These are phyloP conservation scores for Trichoderma breve DNA, from an alignment of 2,329 filamentous ascomycete genomes.

Conservation along the genomic window DNA sequence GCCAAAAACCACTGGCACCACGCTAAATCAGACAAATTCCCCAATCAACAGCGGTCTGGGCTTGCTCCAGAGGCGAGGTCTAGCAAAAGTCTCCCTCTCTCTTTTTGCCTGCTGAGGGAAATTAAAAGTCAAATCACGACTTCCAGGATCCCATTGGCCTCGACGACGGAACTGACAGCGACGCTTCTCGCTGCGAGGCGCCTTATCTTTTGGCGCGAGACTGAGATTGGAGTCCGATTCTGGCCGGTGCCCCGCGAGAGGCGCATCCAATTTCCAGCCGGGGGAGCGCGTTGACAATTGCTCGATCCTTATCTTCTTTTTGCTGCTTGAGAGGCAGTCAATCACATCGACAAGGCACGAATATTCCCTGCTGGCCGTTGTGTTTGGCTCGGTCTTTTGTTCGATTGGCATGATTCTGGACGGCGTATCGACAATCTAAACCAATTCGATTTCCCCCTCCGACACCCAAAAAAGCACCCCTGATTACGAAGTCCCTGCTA, in stretches of 20 bases:
- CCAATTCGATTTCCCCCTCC: background rate
- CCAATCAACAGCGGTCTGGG: conserved; percentile 19
- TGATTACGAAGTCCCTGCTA: conserved; percentile 13
- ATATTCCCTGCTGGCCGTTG: background rate
- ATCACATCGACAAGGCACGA: background rate
- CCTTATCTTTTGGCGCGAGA: conserved; percentile 10
- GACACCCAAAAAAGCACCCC: conserved; percentile 9
- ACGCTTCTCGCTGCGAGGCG: conserved; percentile 12
- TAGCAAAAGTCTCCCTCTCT: conserved; percentile 4
- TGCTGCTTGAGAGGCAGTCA: background rate
- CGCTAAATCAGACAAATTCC: conserved; percentile 11
- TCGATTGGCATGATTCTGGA: background rate
- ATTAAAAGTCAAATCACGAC: background rate
- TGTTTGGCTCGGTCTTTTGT: background rate
- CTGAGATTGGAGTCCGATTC: conserved; percentile 10
- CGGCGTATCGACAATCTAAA: background rate
- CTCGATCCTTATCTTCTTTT: background rate
- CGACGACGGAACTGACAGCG: background rate
- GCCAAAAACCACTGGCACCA: background rate
- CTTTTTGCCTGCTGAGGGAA: background rate
- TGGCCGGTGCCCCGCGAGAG: conserved; percentile 15
- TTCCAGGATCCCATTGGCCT: background rate
- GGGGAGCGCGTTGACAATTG: background rate
- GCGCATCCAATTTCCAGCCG: background rate
- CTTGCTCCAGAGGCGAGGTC: conserved; percentile 5